Evolutionary conservation across 441 rosid genomes (phyloP).

Genomic region (Brassica hybrid): DNA sequence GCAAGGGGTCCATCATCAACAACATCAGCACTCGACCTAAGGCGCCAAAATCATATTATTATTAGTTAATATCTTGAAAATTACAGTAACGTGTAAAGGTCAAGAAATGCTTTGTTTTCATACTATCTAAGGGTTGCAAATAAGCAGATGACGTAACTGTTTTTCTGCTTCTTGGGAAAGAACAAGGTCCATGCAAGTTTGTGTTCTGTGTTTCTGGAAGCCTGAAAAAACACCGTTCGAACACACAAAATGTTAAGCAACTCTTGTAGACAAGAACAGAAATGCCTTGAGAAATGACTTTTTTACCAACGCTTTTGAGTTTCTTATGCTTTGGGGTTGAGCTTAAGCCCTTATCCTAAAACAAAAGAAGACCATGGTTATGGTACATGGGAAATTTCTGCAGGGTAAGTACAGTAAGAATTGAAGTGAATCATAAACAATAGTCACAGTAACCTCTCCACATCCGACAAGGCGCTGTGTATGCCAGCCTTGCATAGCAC

Average conservation of each 20-base stretch:
- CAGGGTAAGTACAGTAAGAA: slow-evolving; percentile 31
- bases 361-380: slow-evolving; percentile 23
- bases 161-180: slow-evolving; percentile 54
- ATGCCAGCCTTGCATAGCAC: slow-evolving; percentile 97
- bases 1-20: slow-evolving; percentile 82
- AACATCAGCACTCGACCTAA: slow-evolving; percentile 60
- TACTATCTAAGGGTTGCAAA: slow-evolving; percentile 1
- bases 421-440: slow-evolving; percentile 50
- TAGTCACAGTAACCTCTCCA: slow-evolving; percentile 67
- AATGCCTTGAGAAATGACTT: slow-evolving; percentile 10
- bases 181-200: slow-evolving; percentile 51
- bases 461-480: slow-evolving; percentile 72
- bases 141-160: slow-evolving; percentile 57
- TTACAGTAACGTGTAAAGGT: slow-evolving; percentile 8
- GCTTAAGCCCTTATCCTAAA: slow-evolving; percentile 59
- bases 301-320: slow-evolving; percentile 75
- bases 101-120: slow-evolving; percentile 1
- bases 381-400: background rate
- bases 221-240: slow-evolving; percentile 50
- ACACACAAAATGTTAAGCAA: slow-evolving; percentile 32
- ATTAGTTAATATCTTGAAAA: slow-evolving; percentile 8
- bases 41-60: slow-evolving; percentile 33
- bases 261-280: slow-evolving; percentile 27
- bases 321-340: slow-evolving; percentile 66
- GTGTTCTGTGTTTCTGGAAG: slow-evolving; percentile 56